A percentile compares a stretch with the other conserved stretches of the same genome.
phyloP scores from a whole-genome alignment of 768 basidiomycete genomes.

The Suillus subaureus region DNA sequence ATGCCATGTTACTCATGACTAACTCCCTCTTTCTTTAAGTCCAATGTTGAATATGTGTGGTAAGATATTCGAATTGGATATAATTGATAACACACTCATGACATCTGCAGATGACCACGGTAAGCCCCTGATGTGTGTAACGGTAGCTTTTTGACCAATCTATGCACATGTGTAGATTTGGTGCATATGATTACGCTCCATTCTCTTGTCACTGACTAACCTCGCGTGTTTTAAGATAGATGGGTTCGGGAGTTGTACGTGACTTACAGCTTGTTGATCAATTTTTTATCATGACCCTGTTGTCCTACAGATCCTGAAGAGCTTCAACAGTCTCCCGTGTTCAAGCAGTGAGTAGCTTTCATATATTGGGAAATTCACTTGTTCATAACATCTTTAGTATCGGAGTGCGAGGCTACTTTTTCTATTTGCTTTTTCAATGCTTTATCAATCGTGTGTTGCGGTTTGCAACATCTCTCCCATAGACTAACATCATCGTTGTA shows the following conservation, averaged over 20 bases:
- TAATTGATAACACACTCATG: conserved; percentile 2
- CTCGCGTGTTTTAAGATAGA: conserved; percentile 57
- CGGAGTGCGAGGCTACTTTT: conserved; percentile 86
- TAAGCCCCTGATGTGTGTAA: conserved; percentile 32
- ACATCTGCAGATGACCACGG: conserved; percentile 73
- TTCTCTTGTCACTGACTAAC: background rate
- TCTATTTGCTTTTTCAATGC: conserved; percentile 92
- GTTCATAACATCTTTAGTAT: conserved; percentile 48
- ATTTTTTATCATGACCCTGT: conserved; percentile 8
- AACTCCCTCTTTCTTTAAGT: conserved; percentile 37
- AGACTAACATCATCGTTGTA: conserved; percentile 12
- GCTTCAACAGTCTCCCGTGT: conserved; percentile 71
- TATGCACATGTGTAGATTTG: conserved; percentile 41
- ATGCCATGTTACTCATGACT: conserved; percentile 8
- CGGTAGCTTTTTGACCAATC: conserved; percentile 9
- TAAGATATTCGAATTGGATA: conserved; percentile 34
- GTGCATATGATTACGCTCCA: conserved; percentile 33
- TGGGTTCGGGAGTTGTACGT: conserved; percentile 81
- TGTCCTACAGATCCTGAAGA: conserved; percentile 72
- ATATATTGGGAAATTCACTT: background rate
- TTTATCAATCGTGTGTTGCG: conserved; percentile 70
- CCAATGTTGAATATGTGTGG: conserved; percentile 90
- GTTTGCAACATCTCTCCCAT: conserved; percentile 9
- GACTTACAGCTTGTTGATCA: background rate
- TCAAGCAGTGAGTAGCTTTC: conserved; percentile 51